Base-by-base conservation (phyloP, 2,329 filamentous ascomycete species). In the Fusarium ambrosium region DNA sequence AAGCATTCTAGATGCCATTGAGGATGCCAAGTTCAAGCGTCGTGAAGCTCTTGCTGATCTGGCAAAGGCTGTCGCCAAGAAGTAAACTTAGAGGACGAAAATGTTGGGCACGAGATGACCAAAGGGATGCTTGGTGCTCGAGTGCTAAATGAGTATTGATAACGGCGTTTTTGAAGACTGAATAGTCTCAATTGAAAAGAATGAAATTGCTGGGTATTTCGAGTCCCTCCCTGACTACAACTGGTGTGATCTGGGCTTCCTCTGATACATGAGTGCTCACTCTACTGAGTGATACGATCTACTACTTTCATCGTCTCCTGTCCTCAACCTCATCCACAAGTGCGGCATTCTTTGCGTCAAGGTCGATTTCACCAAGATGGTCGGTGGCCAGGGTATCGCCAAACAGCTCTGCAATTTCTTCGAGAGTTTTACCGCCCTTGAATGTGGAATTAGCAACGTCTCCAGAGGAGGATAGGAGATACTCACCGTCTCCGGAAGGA, bases 1-100 rank as follows among this genome's bases (percentile, higher is more conserved):
- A 13, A 11, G n/a, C 22, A 36, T 45, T 64, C 4, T 68, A 93
- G 92, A 88, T 77, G 92, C 93, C 69, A 93, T 94, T 74, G 89
- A 92, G 82, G 92, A 94, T 80, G 92, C 92, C 78, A 93, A 92
- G 85, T 94, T 91, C 88, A 94, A 94, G 89, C 91, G 92, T 72
- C 90, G 90, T 62, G 92, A 94, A 81, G 92, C 91, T 60, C 86
- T 94, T 41, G 89, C 90, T 59, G 92, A 93, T 78, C 87, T 94
- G 43, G 91, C 89, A 68, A 87, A 87, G 78, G 86, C 83, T 36
- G 88, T 85, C 5, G 59, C 66, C 18, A 80, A 79, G 66, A 78
- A 79, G 60, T 80, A 78, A 69, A 64, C 1, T 4, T 13, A 2
- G 53, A 24, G n/a, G n/a, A 6, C 9, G n/a, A 56, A 56, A 56